Evolutionary conservation across 2,329 filamentous ascomycete species (phyloP), one percentile per base, ranked within the genome.

Genomic region (Verticillium nonalfalfae): DNA sequence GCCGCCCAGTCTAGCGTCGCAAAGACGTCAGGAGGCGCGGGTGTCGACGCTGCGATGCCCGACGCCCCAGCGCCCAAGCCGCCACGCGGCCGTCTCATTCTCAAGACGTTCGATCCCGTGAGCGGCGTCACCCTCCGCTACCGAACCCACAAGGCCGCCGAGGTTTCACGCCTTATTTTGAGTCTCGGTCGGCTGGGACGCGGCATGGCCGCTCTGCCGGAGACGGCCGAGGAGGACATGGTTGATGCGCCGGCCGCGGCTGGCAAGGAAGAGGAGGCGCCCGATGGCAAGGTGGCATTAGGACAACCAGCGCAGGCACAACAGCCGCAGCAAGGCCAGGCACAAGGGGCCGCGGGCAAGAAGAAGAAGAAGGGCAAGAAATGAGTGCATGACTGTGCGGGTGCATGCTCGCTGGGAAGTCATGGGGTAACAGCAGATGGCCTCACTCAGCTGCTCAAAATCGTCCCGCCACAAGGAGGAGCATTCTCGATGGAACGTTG

Each of bases 41-140:
- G 67, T 63, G 62, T 72, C 58, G 66, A 74, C 62, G 68, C 72
- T 62, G 56, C 71, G 50, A 60, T 65, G 66, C 67, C 70, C 52
- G 67, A 65, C 54, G 62, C 65, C 14, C 62, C 67, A 56, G 65
- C 73, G 56, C 61, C 76, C 4, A 81, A 82, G 60, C 78, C 85
- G 2, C 80, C 87, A 4, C 83, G 83, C 66, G 93, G 89, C 66
- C 85, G 82, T 60, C 87, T 99, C 59, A 89, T 87, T 4, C 79
- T 99, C 64, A 98, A 96, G 79, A 95, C 95, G 4, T 98, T 88
- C 78, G 91, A 97, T 74, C 90, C 95, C 0, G 79, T 79, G 52
- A 90, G 88, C 60, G 95, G 95, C 70, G 88, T 89, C 62, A 89
- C 89, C 64, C 83, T 99, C 65, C 96, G 97, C 78, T 98, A 97